A percentile compares a stretch with the other conserved stretches of the same genome.
These are phyloP conservation scores for Geum urbanum DNA, from an alignment of 306 rosid genomes.

Conservation along the genomic window DNA sequence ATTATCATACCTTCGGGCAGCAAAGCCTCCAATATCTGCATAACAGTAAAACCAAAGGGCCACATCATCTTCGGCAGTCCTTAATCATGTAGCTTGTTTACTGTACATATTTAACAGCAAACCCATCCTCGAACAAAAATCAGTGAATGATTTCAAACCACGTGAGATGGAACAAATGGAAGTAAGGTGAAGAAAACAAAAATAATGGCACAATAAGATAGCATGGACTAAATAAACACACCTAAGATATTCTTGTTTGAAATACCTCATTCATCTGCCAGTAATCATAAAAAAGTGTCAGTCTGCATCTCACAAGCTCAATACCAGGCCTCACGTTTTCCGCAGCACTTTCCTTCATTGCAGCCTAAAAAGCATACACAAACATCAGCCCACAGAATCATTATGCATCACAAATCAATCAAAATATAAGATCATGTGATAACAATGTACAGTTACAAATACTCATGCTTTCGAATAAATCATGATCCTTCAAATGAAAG, in stretches of 20 bases:
- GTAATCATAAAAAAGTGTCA: constrained; percentile 79
- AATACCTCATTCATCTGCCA: constrained; percentile 96
- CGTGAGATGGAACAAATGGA: background rate
- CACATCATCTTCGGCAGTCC: background rate
- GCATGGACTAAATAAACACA: constrained; percentile 7
- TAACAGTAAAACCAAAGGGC: constrained; percentile 12
- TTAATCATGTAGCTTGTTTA: background rate
- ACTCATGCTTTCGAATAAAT: too few species aligned
- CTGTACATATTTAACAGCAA: background rate
- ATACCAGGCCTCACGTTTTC: constrained; percentile 34
- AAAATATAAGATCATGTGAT: background rate
- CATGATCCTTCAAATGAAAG: too few species aligned
- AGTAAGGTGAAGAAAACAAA: background rate
- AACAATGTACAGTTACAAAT: background rate
- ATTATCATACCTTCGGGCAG: constrained; percentile 66
- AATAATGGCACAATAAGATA: background rate
- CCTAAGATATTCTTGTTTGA: constrained; percentile 26
- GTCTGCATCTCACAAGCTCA: constrained; percentile 86
- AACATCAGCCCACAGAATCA: background rate
- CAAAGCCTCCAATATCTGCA: constrained; percentile 73
- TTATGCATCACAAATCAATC: background rate
- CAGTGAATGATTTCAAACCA: background rate
- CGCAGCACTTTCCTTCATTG: constrained; percentile 46
- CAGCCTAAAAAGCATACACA: constrained; percentile 42
- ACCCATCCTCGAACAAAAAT: background rate